These are phyloP conservation scores for Passiflora organensis DNA, from an alignment of 345 rosid genomes.

Conservation along the genomic window DNA sequence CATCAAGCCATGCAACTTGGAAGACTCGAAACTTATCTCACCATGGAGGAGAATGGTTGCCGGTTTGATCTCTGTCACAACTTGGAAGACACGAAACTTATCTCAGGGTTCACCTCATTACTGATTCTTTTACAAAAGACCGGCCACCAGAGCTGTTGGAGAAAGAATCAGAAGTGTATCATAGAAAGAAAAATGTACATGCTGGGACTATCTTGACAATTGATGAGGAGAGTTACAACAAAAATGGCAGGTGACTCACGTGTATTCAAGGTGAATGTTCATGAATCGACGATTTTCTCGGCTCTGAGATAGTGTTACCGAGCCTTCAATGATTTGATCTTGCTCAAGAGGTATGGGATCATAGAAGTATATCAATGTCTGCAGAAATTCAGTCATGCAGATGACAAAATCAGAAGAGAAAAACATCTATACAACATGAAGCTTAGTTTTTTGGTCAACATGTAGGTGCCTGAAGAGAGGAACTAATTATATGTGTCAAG, in stretches of 20 bases:
- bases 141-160: slow-evolving; percentile 77
- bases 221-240: background rate
- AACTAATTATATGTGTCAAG: no score
- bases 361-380: slow-evolving; percentile 88
- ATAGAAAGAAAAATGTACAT: background rate
- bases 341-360: slow-evolving; percentile 90
- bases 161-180: slow-evolving; percentile 3
- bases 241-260: slow-evolving; percentile 42
- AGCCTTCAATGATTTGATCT: slow-evolving; percentile 86
- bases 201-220: background rate
- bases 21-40: no score
- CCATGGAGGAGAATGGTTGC: no score
- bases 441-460: no score
- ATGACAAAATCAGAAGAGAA: background rate
- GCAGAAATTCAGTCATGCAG: slow-evolving; percentile 26
- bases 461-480: no score
- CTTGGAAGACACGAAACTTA: background rate
- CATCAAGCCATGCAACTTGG: no score
- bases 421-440: background rate
- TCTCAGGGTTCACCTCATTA: slow-evolving; percentile 24
- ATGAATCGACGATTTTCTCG: slow-evolving; percentile 85
- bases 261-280: slow-evolving; percentile 89
- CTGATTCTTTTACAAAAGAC: slow-evolving; percentile 80
- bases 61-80: no score
- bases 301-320: slow-evolving; percentile 74